A percentile compares a stretch with the other conserved stretches of the same genome.
These are phyloP conservation scores for Myxozyma nipponensis DNA, from an alignment of 805 yeast genomes.

Conservation along the genomic window DNA sequence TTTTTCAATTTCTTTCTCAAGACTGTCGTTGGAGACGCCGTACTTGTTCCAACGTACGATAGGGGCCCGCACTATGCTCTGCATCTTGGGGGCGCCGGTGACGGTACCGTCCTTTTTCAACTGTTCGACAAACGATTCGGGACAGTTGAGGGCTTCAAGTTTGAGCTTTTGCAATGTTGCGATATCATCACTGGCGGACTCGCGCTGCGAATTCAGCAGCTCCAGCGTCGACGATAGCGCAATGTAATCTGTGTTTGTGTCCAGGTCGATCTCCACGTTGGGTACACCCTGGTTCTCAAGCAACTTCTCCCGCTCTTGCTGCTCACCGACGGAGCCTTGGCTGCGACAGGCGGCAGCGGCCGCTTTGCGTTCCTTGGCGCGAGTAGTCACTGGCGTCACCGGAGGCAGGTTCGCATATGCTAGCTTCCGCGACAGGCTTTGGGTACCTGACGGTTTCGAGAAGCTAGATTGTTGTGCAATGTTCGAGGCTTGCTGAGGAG, in stretches of 20 bases:
- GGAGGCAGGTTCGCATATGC: slow-evolving; percentile 28
- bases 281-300: slow-evolving; percentile 14
- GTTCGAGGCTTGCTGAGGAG: not conserved
- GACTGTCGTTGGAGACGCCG: slow-evolving; percentile 32
- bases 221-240: slow-evolving; percentile 34
- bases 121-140: slow-evolving; percentile 28
- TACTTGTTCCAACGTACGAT: slow-evolving; percentile 36
- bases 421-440: slow-evolving; percentile 19
- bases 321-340: slow-evolving; percentile 2
- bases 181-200: slow-evolving; percentile 31
- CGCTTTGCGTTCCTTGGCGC: slow-evolving; percentile 20
- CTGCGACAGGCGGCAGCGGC: not conserved
- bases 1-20: slow-evolving; percentile 29
- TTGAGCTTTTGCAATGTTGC: slow-evolving; percentile 29
- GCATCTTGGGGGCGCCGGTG: slow-evolving; percentile 31
- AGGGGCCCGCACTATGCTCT: slow-evolving; percentile 34
- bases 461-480: not conserved
- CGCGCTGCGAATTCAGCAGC: slow-evolving; percentile 31
- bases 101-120: slow-evolving; percentile 20
- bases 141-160: slow-evolving; percentile 32
- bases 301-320: not conserved
- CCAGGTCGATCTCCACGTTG: slow-evolving; percentile 21
- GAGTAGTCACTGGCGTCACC: slow-evolving; percentile 27
- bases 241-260: slow-evolving; percentile 33
- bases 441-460: not conserved